A percentile compares a stretch with the other conserved stretches of the same genome.
Evolutionary conservation across 306 rosid genomes (phyloP).

Genomic region (Trifolium pratense): DNA sequence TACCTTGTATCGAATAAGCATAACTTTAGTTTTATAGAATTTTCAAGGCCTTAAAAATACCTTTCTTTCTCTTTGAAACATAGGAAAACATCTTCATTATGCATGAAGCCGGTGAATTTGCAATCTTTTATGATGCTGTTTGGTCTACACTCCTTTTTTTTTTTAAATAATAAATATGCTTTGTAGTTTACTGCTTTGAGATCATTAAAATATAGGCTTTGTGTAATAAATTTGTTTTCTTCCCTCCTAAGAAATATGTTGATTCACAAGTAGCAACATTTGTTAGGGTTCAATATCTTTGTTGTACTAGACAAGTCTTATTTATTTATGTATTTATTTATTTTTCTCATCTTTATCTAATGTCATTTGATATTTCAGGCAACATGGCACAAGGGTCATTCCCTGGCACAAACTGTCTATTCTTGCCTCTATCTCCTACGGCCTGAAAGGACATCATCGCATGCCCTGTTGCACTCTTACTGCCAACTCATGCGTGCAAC

Average conservation of each 20-base stretch:
- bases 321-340: not conserved
- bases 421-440: slow-evolving; percentile 93
- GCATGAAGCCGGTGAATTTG: slow-evolving; percentile 1
- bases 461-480: slow-evolving; percentile 83
- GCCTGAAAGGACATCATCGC: slow-evolving; percentile 84
- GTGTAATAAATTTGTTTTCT: slow-evolving; percentile 1
- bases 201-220: slow-evolving; percentile 4
- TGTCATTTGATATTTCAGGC: slow-evolving; percentile 70
- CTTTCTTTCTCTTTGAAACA: not conserved
- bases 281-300: slow-evolving; percentile 17
- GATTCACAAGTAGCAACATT: slow-evolving; percentile 9
- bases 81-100: not conserved
- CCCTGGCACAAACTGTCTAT: slow-evolving; percentile 96
- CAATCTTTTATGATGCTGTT: slow-evolving; percentile 6
- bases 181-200: slow-evolving; percentile 15
- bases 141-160: slow-evolving; percentile 17
- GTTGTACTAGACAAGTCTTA: not conserved
- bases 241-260: not conserved
- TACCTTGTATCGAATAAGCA: slow-evolving; percentile 28
- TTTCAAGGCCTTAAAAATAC: not conserved
- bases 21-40: slow-evolving; percentile 12
- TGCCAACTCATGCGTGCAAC: slow-evolving; percentile 85
- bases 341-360: slow-evolving; percentile 39
- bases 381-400: slow-evolving; percentile 99
- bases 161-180: not conserved